These are phyloP conservation scores for Viola pubescens DNA, from an alignment of 441 rosid species.

Conservation along the genomic window DNA sequence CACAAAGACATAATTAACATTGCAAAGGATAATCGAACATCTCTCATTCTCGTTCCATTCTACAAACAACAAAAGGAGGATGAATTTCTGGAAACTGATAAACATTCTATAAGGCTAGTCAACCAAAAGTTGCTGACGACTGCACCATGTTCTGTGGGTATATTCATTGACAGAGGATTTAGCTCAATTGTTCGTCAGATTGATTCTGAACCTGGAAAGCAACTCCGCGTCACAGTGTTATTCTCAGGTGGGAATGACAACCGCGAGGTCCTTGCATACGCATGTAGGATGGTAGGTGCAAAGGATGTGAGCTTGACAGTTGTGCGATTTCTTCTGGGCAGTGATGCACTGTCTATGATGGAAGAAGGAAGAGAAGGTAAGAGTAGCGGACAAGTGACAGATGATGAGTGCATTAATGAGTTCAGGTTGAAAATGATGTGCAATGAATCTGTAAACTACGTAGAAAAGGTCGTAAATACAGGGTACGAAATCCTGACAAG, in stretches of 20 bases:
- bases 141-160: not conserved
- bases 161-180: not conserved
- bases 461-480: constrained; percentile 22
- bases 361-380: not conserved
- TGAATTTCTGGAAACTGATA: not conserved
- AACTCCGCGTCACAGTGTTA: constrained; percentile 23
- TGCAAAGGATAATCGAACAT: constrained; percentile 30
- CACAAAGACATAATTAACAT: constrained; percentile 47
- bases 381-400: constrained; percentile 10
- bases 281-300: constrained; percentile 40
- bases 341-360: not conserved
- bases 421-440: constrained; percentile 30
- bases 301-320: constrained; percentile 24
- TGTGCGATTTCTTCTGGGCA: constrained; percentile 21
- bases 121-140: not conserved
- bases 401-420: constrained; percentile 32
- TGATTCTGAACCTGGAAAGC: not conserved
- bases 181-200: not conserved
- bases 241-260: constrained; percentile 45
- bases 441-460: constrained; percentile 20
- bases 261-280: constrained; percentile 50
- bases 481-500: constrained; percentile 15
- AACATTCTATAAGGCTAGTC: not conserved
- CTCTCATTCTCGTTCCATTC: not conserved
- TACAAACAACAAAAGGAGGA: not conserved